Evolutionary conservation across 1,284 basidiomycete species (phyloP).

Genomic region (Thelephora terrestris): DNA sequence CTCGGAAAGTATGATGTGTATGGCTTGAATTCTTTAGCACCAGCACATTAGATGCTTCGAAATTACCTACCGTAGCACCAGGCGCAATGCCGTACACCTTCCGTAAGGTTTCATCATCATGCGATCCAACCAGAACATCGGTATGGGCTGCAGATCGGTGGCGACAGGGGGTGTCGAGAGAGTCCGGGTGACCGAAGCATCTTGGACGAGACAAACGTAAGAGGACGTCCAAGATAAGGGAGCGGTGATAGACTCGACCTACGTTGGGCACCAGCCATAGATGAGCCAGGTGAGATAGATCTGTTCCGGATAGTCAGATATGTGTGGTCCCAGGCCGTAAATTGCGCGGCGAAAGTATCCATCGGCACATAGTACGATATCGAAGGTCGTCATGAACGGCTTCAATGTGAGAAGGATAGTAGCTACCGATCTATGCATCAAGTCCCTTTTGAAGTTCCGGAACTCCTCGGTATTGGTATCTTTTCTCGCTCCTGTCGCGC

Average conservation of each 20-base stretch:
- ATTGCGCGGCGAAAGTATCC: constrained; percentile 15
- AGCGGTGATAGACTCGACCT: too few relatives aligned
- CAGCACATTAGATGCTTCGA: too few relatives aligned
- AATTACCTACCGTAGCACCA: too few relatives aligned
- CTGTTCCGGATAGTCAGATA: constrained; percentile 12
- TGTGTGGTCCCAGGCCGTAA: constrained; percentile 11
- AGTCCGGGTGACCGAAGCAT: constrained; percentile 8
- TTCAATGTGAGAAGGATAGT: constrained; percentile 10
- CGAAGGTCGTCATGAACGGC: constrained; percentile 13
- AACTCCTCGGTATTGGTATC: constrained; percentile 8
- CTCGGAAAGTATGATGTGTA: constrained; percentile 18
- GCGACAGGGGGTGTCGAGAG: background rate
- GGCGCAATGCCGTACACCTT: too few relatives aligned
- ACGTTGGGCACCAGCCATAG: constrained; percentile 14
- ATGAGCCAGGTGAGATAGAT: constrained; percentile 7
- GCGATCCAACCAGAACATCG: background rate
- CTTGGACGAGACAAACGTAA: too few relatives aligned
- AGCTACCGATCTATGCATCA: constrained; percentile 13
- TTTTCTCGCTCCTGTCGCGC: constrained; percentile 6
- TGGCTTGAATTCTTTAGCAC: constrained; percentile 6
- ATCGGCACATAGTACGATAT: constrained; percentile 15
- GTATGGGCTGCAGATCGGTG: background rate
- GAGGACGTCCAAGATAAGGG: too few relatives aligned
- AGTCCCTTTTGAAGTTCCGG: constrained; percentile 12
- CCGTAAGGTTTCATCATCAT: too few relatives aligned